Conservation (phyloP, 2,329 filamentous ascomycete species). For the Pseudocercospora macadamiae region DNA sequence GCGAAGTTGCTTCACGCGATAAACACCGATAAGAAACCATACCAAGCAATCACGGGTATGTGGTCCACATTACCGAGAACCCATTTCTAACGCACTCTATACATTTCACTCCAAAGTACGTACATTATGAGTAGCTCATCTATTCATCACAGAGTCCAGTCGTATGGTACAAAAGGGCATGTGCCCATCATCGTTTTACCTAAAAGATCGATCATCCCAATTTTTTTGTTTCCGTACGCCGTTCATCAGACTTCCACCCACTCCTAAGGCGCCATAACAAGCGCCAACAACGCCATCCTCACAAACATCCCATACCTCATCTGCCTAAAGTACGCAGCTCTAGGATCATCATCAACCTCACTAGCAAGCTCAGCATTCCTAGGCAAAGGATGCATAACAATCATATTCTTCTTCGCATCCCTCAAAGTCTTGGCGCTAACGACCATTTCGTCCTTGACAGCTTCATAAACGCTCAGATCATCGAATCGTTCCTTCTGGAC, state of each 20-base stretch:
- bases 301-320: constrained; percentile 98
- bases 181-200: background rate
- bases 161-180: background rate
- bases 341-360: constrained; percentile 96
- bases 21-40: too few relatives aligned
- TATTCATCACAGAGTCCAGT: background rate
- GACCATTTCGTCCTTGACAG: constrained; percentile 83
- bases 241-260: background rate
- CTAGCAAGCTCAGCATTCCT: constrained; percentile 91
- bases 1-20: too few relatives aligned
- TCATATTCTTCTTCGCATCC: constrained; percentile 88
- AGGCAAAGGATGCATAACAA: constrained; percentile 93
- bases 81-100: background rate
- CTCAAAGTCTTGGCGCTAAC: constrained; percentile 89
- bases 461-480: constrained; percentile 78
- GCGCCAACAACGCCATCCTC: constrained; percentile 92
- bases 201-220: background rate
- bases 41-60: too few relatives aligned
- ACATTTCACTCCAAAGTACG: too few relatives aligned
- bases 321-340: constrained; percentile 98
- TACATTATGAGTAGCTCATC: background rate
- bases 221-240: constrained; percentile 35
- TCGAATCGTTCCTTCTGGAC: constrained; percentile 95
- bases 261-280: constrained; percentile 71
- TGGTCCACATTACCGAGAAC: background rate